A percentile compares a stretch with the other conserved stretches of the same genome.
Conservation (phyloP, 176 grass and related monocot species). For the Triticum urartu region DNA sequence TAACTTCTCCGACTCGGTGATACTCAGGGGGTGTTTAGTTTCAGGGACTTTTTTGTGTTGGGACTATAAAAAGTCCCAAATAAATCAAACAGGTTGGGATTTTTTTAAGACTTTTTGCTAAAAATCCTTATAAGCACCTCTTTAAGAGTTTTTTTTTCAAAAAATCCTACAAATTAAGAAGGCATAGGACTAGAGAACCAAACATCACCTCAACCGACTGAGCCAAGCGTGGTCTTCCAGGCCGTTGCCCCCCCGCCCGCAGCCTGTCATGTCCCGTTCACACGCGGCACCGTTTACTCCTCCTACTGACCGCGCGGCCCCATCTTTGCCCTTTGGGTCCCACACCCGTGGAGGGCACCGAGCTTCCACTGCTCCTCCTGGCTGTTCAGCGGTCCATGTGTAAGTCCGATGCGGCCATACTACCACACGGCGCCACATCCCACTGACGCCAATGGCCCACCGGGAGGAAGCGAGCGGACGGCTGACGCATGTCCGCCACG, state of each 20-base stretch:
- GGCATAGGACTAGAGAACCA: no score
- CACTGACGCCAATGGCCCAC: neutral
- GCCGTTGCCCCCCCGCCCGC: neutral
- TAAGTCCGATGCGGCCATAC: neutral
- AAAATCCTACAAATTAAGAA: no score
- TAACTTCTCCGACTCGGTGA: no score
- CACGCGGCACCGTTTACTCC: neutral
- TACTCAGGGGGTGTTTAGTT: no score
- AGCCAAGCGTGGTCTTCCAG: neutral
- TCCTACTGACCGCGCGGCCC: neutral
- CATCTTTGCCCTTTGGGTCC: neutral
- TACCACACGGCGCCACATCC: neutral
- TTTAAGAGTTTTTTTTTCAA: no score
- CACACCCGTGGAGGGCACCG: neutral
- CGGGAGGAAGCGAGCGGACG: neutral
- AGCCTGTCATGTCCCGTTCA: neutral
- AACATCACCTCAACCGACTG: neutral
- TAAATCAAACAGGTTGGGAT: no score
- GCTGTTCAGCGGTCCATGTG: neutral
- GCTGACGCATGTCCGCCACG: constrained; percentile 25
- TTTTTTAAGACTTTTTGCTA: no score
- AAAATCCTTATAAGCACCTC: no score
- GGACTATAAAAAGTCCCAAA: no score
- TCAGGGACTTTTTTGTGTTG: no score
- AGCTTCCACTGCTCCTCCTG: neutral